These are phyloP conservation scores for Sesbania bispinosa DNA, from an alignment of 306 rosid species.

Conservation along the genomic window DNA sequence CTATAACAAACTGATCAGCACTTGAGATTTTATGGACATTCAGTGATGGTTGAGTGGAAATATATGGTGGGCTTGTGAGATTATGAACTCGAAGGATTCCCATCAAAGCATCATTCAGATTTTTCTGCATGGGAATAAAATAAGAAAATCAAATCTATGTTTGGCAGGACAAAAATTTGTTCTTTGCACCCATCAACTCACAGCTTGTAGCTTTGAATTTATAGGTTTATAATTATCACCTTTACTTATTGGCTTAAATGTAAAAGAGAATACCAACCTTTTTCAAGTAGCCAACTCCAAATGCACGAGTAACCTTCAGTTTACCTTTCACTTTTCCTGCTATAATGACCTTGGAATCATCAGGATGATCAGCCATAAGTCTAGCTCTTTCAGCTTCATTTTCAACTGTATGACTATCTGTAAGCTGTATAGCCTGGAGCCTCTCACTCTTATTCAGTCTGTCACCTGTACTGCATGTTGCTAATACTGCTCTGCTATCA, in stretches of 20 bases:
- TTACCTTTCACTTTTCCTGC: slow-evolving; percentile 94
- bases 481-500: slow-evolving; percentile 92
- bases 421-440: slow-evolving; percentile 78
- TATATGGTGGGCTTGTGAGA: slow-evolving; percentile 88
- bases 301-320: slow-evolving; percentile 91
- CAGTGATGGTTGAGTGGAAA: slow-evolving; percentile 77
- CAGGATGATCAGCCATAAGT: slow-evolving; percentile 71
- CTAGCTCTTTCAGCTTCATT: slow-evolving; percentile 66
- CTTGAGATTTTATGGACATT: slow-evolving; percentile 71
- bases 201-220: background rate
- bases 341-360: slow-evolving; percentile 60
- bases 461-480: slow-evolving; percentile 40
- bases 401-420: slow-evolving; percentile 83
- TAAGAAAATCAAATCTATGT: background rate
- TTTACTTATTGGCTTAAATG: background rate
- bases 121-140: slow-evolving; percentile 55
- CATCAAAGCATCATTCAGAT: slow-evolving; percentile 91
- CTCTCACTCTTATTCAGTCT: slow-evolving; percentile 32
- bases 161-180: background rate
- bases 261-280: slow-evolving; percentile 47
- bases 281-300: slow-evolving; percentile 98
- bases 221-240: background rate
- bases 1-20: slow-evolving; percentile 69
- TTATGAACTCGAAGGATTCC: slow-evolving; percentile 90
- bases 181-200: background rate